Evolutionary conservation across 2,329 filamentous ascomycete species (phyloP).

Genomic region (Colletotrichum paranaense): DNA sequence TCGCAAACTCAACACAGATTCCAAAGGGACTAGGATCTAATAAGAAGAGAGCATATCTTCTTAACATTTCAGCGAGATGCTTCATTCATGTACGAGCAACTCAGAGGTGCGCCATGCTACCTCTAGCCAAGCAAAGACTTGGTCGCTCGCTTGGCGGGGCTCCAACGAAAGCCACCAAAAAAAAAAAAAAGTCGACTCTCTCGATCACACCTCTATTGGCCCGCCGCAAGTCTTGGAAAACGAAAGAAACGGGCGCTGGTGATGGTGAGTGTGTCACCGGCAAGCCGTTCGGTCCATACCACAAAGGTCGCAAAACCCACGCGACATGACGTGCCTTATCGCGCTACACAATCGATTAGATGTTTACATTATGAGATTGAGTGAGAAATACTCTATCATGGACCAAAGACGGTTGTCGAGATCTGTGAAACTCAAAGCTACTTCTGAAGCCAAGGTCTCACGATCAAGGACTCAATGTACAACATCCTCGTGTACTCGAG

Average conservation of each 20-base stretch:
- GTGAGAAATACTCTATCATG: background rate
- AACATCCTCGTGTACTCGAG: conserved; percentile 1
- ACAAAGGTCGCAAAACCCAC: background rate
- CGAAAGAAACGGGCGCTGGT: conserved; percentile 5
- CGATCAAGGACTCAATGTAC: background rate
- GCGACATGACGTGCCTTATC: background rate
- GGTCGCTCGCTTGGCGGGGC: background rate
- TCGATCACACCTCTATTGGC: conserved; percentile 8
- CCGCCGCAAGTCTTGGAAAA: background rate
- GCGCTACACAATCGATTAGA: background rate
- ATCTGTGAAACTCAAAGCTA: background rate
- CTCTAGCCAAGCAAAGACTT: conserved; percentile 4
- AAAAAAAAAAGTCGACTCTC: background rate
- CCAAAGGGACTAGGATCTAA: background rate
- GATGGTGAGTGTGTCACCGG: conserved; percentile 9
- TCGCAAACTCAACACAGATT: background rate
- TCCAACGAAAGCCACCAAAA: background rate
- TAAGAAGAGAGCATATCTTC: background rate
- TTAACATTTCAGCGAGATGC: background rate
- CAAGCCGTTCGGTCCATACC: background rate
- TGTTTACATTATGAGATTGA: background rate
- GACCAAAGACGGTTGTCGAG: background rate
- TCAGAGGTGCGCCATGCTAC: background rate
- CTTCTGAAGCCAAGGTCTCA: background rate
- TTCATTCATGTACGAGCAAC: background rate